phyloP scores from a whole-genome alignment of 257 asterid species.

The Mentha longifolia region DNA sequence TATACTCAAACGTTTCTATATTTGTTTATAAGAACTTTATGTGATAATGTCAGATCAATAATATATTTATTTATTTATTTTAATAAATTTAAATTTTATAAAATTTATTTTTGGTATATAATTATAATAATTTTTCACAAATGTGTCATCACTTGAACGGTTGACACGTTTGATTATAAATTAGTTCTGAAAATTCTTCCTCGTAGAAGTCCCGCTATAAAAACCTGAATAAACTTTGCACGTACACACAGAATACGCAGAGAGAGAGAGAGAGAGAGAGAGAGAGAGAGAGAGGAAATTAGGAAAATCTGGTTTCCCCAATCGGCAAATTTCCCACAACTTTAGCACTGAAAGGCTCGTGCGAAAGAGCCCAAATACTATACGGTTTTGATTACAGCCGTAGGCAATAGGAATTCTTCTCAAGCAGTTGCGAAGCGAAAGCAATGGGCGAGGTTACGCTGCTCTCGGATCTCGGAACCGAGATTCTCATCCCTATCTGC shows the following conservation, averaged over 20 bases:
- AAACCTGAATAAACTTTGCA: background rate
- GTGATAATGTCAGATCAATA: no score
- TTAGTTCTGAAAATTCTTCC: background rate
- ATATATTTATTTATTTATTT: no score
- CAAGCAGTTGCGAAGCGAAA: background rate
- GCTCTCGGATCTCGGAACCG: conserved; percentile 57
- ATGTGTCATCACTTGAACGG: no score
- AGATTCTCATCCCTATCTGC: conserved; percentile 60
- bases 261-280: conserved; percentile 8
- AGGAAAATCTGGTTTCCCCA: background rate
- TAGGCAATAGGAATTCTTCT: background rate
- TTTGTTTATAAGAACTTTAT: no score
- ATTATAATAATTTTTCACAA: no score
- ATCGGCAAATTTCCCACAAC: background rate
- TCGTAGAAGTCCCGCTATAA: background rate
- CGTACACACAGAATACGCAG: background rate
- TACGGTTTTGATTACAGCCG: background rate
- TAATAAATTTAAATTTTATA: no score
- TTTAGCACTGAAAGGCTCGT: background rate
- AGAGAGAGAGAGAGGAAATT: no score
- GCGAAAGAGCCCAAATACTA: background rate
- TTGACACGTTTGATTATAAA: no score
- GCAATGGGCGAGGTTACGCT: conserved; percentile 42
- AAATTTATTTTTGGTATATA: no score
- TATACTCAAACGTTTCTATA: no score